phyloP scores from a whole-genome alignment of 1,139 yeast species.

The Debaryomyces sp. region DNA sequence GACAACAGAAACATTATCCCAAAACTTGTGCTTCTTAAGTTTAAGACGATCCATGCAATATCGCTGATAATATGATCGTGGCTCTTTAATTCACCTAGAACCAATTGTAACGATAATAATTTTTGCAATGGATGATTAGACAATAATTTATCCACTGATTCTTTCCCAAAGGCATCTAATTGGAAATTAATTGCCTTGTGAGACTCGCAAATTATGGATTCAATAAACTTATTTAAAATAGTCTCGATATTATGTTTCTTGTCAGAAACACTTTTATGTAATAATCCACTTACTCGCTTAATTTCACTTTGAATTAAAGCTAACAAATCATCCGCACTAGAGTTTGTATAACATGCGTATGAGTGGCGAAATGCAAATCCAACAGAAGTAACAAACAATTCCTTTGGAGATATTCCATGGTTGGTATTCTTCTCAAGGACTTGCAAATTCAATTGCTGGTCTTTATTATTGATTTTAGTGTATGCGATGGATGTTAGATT shows the following conservation, averaged over 20 bases:
- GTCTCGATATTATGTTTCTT: constrained; percentile 17
- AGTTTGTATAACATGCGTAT: constrained; percentile 63
- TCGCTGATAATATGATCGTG: constrained; percentile 52
- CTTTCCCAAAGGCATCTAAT: constrained; percentile 61
- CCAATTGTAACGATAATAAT: constrained; percentile 62
- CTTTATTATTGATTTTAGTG: constrained; percentile 25
- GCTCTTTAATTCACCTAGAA: constrained; percentile 58
- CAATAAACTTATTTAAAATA: constrained; percentile 39
- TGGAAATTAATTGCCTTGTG: constrained; percentile 73
- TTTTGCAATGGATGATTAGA: constrained; percentile 76
- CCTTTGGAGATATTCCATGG: constrained; percentile 26
- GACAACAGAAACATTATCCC: constrained; percentile 75
- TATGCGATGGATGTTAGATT: constrained; percentile 54
- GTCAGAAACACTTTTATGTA: constrained; percentile 20
- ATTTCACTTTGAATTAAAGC: constrained; percentile 55
- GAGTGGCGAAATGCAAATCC: constrained; percentile 70
- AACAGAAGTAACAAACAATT: constrained; percentile 49
- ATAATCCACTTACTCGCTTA: constrained; percentile 23
- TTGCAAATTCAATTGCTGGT: constrained; percentile 25
- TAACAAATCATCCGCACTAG: constrained; percentile 68
- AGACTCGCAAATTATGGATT: constrained; percentile 58
- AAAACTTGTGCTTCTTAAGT: constrained; percentile 70
- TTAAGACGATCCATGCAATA: constrained; percentile 69
- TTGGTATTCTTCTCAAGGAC: constrained; percentile 29
- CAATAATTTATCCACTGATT: constrained; percentile 69